Conservation (phyloP, 164 flowering plant genomes). For the Platanus orientalis region DNA sequence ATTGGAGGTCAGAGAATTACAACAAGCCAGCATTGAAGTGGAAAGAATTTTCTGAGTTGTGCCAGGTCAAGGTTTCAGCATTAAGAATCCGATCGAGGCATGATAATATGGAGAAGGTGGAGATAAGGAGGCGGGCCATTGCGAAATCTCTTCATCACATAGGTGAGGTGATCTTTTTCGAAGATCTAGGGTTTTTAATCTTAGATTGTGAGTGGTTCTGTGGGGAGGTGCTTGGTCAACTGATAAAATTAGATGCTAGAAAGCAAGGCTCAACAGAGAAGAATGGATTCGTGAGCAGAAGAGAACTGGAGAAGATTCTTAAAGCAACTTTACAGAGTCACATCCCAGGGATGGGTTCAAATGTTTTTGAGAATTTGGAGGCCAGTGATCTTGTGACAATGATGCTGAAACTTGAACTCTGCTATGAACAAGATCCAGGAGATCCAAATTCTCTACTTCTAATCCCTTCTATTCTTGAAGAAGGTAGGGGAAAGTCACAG, state of each 20-base stretch:
- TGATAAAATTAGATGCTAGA: constrained; percentile 46
- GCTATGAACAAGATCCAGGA: constrained; percentile 73
- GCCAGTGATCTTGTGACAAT: constrained; percentile 70
- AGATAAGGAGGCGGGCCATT: constrained; percentile 61
- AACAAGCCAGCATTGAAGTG: constrained; percentile 79
- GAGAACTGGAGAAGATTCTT: constrained; percentile 71
- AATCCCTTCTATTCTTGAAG: constrained; percentile 75
- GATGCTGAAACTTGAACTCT: constrained; percentile 88
- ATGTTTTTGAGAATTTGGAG: constrained; percentile 65
- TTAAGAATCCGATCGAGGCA: constrained; percentile 69
- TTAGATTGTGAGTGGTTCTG: constrained; percentile 91
- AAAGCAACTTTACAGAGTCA: constrained; percentile 60
- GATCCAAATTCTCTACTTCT: constrained; percentile 63
- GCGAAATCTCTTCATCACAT: constrained; percentile 72
- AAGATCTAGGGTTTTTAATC: constrained; percentile 66
- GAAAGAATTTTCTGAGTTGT: constrained; percentile 76
- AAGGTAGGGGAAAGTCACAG: constrained; percentile 68
- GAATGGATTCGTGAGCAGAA: constrained; percentile 67
- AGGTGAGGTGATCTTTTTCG: constrained; percentile 79
- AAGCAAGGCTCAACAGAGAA: constrained; percentile 43
- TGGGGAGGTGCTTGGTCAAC: constrained; percentile 65
- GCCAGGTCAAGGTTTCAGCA: constrained; percentile 65
- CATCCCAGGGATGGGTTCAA: constrained; percentile 70
- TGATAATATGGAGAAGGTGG: constrained; percentile 59
- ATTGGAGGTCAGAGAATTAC: constrained; percentile 75